Evolutionary conservation across 75 land plant species (phyloP), one percentile per base, ranked within the genome.

Genomic region (Cryptomeria japonica): DNA sequence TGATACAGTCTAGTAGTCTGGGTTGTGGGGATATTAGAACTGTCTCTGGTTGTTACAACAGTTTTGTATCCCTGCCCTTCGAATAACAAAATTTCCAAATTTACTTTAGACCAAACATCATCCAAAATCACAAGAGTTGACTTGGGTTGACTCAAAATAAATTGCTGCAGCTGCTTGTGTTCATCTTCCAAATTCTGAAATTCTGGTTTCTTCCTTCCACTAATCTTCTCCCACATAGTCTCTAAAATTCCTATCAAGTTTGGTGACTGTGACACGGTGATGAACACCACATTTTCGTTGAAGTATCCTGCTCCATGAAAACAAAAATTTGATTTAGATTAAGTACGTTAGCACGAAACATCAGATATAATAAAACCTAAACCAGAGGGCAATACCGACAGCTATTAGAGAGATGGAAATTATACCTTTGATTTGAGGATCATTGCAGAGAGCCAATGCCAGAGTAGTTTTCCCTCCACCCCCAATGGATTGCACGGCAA

Each of bases 261-360:
- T 14, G 95, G 93, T 18, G 93, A 93, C 56, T 94, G 91, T 22
- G 95, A 93, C 6, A 94, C 93, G 0, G 94, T 94, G 46, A 90
- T 85, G 80, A 94, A 94, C 72, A 92, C 53, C 51, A 94, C 86
- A 16, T 56, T 53, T 22, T 90, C 77, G 6, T 86, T 46, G 22
- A 93, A 94, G 85, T 87, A 56, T n/a, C 86, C 95, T 94, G 90
- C 2, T 56, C 18, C 61, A 16, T 16, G 1, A 77, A 77, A 19
- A 37, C 18, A 38, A 22, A 77, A 37, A 16, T 37, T 15, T n/a
- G 22, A 2, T 18, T 18, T 56, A 56, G 61, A 53, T 10, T 44
- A 44, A 44, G 3, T 44, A 44, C 47, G 8, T 44, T 44, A 44
- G 47, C 47, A 44, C 8, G 7, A 44, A 44, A 6, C 0, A 44